Base-by-base conservation (phyloP, 1,139 yeast species). In the Yamadazyma membranifaciens region DNA sequence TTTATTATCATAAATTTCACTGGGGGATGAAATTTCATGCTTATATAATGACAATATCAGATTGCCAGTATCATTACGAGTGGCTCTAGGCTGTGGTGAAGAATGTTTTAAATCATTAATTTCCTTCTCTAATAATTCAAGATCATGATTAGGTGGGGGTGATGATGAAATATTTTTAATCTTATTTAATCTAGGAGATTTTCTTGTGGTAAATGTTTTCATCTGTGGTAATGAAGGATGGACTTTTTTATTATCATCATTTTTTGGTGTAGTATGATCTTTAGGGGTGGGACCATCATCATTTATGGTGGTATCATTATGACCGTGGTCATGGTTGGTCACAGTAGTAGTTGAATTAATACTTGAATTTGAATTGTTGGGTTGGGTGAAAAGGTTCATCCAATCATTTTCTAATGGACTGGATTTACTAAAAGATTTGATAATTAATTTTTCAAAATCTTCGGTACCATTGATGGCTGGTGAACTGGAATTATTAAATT, bases 91-190 rank as follows among this genome's bases (percentile, higher is more conserved):
- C 6, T 70, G 65, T 1, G 73, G 64, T 3, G 59, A 56, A 7
- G 49, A 50, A 31, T 40, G 39, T 25, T 37, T 52, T 17, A 57
- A 41, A 34, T 49, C 49, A 39, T 56, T 45, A 32, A 59, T 51
- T 34, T 59, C 60, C 16, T 55, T 52, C 29, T 52, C 61, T 16
- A 51, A 44, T 38, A 50, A 45, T 13, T 56, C 52, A 36, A 46
- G 45, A 38, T 48, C 50, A 13, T 30, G 37, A 16, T 47, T 41
- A 20, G 24, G 24, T 29, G 49, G 47, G 11, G 76, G 76, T 9
- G 75, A 69, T 2, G 75, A 69, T 2, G 77, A 75, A 73, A 71
- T 70, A 45, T 69, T 67, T 38, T 55, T 59, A 39, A 53, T 54
- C 35, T 50, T 54, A 37, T 56, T 50, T 35, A 57, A 47, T 31